Evolutionary conservation across 768 basidiomycete species (phyloP).

Genomic region (Psilocybe cubensis): DNA sequence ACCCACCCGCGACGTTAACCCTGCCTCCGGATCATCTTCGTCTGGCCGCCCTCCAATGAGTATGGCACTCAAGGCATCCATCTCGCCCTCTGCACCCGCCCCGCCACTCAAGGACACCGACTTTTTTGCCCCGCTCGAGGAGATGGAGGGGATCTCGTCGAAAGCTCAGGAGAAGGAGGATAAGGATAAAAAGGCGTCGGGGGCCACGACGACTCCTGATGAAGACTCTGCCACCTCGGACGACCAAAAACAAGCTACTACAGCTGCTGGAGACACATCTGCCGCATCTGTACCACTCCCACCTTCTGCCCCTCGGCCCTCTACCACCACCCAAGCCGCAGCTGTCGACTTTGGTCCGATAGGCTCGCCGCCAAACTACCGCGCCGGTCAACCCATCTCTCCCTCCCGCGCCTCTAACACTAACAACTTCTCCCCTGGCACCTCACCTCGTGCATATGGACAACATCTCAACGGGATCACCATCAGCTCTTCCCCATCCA

Average conservation of each 20-base stretch:
- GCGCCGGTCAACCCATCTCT: slow-evolving; percentile 29
- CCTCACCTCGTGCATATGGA: slow-evolving; percentile 50
- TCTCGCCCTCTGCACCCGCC: slow-evolving; percentile 79
- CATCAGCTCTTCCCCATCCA: slow-evolving; percentile 33
- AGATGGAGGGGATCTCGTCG: slow-evolving; percentile 42
- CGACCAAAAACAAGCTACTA: background rate
- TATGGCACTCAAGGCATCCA: slow-evolving; percentile 70
- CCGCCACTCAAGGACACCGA: slow-evolving; percentile 78
- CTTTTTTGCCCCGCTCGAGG: slow-evolving; percentile 73
- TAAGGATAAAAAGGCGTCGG: no score
- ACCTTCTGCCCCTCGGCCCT: slow-evolving; percentile 56
- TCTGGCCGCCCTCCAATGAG: slow-evolving; percentile 62
- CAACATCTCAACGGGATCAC: slow-evolving; percentile 35
- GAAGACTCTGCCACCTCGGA: background rate
- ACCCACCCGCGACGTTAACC: slow-evolving; percentile 52
- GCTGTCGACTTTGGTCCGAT: slow-evolving; percentile 78
- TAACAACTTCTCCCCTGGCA: slow-evolving; percentile 53
- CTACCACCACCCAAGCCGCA: slow-evolving; percentile 45
- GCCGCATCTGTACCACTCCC: slow-evolving; percentile 49
- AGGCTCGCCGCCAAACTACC: slow-evolving; percentile 70
- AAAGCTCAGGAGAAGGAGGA: background rate
- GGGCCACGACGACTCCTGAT: no score
- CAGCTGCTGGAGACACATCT: slow-evolving; percentile 6
- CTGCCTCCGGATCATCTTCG: slow-evolving; percentile 30
- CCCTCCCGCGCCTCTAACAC: slow-evolving; percentile 37